Conservation (phyloP, 352 stramenopile genomes). For the Phytophthora constricta region DNA sequence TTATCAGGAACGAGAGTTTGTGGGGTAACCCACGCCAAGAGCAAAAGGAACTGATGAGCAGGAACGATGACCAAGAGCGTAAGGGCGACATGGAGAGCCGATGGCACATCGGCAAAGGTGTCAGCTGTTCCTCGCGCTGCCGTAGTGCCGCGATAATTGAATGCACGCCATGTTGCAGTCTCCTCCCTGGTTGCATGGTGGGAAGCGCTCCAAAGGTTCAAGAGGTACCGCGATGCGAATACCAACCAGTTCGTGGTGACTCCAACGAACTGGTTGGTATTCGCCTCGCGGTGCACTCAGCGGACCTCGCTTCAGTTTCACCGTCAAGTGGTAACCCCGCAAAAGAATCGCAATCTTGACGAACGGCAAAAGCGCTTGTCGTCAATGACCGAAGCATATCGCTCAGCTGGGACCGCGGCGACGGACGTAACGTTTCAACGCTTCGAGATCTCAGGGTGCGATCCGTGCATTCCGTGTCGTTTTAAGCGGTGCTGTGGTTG, state of each 20-base stretch:
- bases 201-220: background rate
- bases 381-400: slow-evolving; percentile 8
- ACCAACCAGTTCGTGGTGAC: too few species aligned
- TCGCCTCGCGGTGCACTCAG: background rate
- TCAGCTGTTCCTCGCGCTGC: slow-evolving; percentile 1
- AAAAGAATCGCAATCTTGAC: too few species aligned
- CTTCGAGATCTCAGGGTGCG: slow-evolving; percentile 6
- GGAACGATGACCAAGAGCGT: slow-evolving; percentile 21
- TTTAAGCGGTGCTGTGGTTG: background rate
- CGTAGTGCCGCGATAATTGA: background rate
- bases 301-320: too few species aligned
- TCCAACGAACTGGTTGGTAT: background rate
- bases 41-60: slow-evolving; percentile 6
- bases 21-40: slow-evolving; percentile 6
- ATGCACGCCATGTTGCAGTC: background rate
- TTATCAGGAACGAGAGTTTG: slow-evolving; percentile 28
- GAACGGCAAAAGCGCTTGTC: slow-evolving; percentile 19
- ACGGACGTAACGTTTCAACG: slow-evolving; percentile 19
- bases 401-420: slow-evolving; percentile 26
- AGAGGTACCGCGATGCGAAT: too few species aligned
- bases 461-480: background rate
- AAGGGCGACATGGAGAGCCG: slow-evolving; percentile 3
- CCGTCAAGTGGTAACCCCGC: too few species aligned
- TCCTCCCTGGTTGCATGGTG: background rate
- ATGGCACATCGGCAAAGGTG: too few species aligned